Evolutionary conservation across 1,284 basidiomycete genomes (phyloP), one percentile per base, ranked within the genome.

Genomic region (Apiotrichum montevideense): DNA sequence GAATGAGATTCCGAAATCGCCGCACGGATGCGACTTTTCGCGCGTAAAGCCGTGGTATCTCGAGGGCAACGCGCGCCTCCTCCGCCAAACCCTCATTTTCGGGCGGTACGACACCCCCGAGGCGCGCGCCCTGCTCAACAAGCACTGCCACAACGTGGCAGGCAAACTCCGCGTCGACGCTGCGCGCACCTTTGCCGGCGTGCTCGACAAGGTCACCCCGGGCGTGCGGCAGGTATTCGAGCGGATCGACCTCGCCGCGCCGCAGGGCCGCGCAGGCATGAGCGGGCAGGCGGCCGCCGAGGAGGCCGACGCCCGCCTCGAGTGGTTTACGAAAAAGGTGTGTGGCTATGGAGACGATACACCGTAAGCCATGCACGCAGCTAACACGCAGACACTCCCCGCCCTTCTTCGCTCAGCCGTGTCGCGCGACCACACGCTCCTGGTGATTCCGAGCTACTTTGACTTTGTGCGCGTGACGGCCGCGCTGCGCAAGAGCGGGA

Each of bases 31-130:
- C 32, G 96, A 98, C 77, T 98, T 98, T 76, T 94, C 92, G 6
- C 84, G 96, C 15, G 89, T 98, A 67, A 97, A 96, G 78, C 89
- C 91, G 3, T 98, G 93, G 92, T 98, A 95, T 75, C 83, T 98
- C 9, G 95, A 98, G 68, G 87, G 87, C 69, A 83, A 90, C 68
- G 85, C 91, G 2, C 76, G 81, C 49, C 87, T 87, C 71, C 80
- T 98, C 4, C 87, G 95, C 5, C 95, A 98, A 76, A 87, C 90
- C 4, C 84, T 98, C 57, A 74, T 98, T 2, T 73, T 98, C n/a
- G 88, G 93, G 0, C 81, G 89, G 3, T 89, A 89, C 69, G 93
- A 97, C 73, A 90, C 88, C 0, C 89, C 94, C 0, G 94, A 98
- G 74, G 86, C 84, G 10, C 85, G 93, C 5, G 80, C 85, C 0